These are phyloP conservation scores for Vachellia pachyceras DNA, from an alignment of 306 rosid genomes.

Conservation along the genomic window DNA sequence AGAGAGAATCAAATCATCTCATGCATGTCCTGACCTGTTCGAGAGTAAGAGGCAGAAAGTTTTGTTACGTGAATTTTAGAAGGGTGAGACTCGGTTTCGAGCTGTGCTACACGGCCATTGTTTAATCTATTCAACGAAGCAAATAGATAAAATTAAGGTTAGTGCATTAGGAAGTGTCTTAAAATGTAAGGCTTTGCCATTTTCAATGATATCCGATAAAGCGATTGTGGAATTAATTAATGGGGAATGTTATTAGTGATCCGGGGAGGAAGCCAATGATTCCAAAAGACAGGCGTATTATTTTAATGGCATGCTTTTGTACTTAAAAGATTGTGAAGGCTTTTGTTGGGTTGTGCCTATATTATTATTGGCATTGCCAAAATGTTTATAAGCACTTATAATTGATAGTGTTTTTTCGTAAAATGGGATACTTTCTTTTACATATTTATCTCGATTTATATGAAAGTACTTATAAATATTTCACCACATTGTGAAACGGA, in stretches of 20 bases:
- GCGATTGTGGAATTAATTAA: background rate
- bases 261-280: conserved; percentile 39
- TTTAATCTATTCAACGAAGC: conserved; percentile 4
- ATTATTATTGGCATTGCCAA: no score
- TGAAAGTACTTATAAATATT: no score
- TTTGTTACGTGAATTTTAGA: conserved; percentile 39
- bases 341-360: conserved; percentile 17
- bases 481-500: no score
- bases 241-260: background rate
- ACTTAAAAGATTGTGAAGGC: conserved; percentile 1
- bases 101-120: conserved; percentile 22
- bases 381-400: no score
- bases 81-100: conserved; percentile 38
- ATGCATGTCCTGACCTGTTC: conserved; percentile 53
- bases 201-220: conserved; percentile 30
- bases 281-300: conserved; percentile 43
- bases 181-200: conserved; percentile 5
- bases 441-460: no score
- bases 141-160: background rate
- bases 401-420: no score
- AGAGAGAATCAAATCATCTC: conserved; percentile 10
- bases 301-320: conserved; percentile 22
- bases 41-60: conserved; percentile 88
- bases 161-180: background rate
- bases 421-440: no score